These are phyloP conservation scores for Leishmania arabica DNA, from an alignment of 208 protist species.

Conservation along the genomic window DNA sequence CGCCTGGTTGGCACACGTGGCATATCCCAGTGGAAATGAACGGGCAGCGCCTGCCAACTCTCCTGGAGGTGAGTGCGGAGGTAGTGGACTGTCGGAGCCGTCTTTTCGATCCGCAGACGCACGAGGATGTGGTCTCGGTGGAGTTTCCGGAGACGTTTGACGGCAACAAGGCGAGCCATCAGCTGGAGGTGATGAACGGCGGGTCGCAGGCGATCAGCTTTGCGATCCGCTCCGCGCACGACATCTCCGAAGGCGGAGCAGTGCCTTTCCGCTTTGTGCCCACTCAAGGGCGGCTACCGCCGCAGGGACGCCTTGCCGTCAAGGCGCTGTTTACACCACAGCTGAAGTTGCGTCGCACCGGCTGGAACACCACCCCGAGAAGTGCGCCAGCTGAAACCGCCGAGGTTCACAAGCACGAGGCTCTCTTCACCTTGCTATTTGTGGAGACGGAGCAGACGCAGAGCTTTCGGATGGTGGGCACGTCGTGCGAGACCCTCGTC, in stretches of 20 bases:
- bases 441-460: constrained; percentile 89
- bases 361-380: constrained; percentile 41
- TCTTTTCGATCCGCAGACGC: constrained; percentile 61
- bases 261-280: constrained; percentile 77
- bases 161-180: constrained; percentile 50
- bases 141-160: constrained; percentile 70
- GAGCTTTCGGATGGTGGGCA: constrained; percentile 71
- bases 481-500: constrained; percentile 67
- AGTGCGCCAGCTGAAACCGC: constrained; percentile 15
- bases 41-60: constrained; percentile 36
- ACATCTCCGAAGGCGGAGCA: constrained; percentile 39
- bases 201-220: constrained; percentile 81
- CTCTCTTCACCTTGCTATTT: constrained; percentile 76
- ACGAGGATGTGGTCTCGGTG: constrained; percentile 59
- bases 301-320: constrained; percentile 47
- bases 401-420: constrained; percentile 52
- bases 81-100: constrained; percentile 79
- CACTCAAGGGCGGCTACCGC: constrained; percentile 71
- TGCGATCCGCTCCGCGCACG: constrained; percentile 72
- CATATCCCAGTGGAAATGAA: constrained; percentile 51
- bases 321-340: constrained; percentile 76
- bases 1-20: constrained; percentile 48
- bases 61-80: constrained; percentile 55
- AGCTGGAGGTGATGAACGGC: constrained; percentile 70
- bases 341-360: constrained; percentile 46